Percentiles rank a stretch among this genome's conserved stretches.
phyloP scores from a whole-genome alignment of 192 early-diverging fungal genomes.

The Coemansia sp. region DNA sequence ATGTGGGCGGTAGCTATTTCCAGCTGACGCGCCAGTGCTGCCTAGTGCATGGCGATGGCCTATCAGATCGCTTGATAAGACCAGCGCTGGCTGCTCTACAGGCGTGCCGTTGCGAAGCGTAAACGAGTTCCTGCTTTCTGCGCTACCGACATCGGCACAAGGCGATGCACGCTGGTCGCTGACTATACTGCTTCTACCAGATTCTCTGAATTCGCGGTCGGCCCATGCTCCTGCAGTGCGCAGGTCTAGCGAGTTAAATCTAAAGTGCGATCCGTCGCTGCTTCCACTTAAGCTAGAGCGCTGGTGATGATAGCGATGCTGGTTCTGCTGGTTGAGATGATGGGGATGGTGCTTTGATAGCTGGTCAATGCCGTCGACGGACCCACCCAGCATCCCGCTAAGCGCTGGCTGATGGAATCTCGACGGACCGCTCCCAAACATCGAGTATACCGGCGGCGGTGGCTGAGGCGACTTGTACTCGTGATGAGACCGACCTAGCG shows the following conservation, averaged over 20 bases:
- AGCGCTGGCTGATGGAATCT: conserved; percentile 6
- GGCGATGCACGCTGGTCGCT: conserved; percentile 24
- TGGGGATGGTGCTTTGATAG: not conserved
- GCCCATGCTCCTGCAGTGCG: conserved; percentile 8
- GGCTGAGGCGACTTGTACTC: conserved; percentile 11
- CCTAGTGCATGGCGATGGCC: conserved; percentile 16
- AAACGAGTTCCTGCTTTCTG: conserved; percentile 13
- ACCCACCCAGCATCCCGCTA: not conserved
- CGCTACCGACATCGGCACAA: not conserved
- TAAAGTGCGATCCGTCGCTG: conserved; percentile 12
- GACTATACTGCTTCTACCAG: conserved; percentile 25
- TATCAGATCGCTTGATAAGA: conserved; percentile 35
- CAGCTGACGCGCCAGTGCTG: not conserved
- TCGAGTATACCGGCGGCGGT: conserved; percentile 10
- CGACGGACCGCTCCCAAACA: conserved; percentile 11
- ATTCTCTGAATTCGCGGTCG: conserved; percentile 12
- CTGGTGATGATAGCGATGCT: not conserved
- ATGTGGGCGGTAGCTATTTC: conserved; percentile 18
- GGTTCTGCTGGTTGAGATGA: not conserved
- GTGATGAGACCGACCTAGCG: not conserved
- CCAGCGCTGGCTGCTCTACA: conserved; percentile 25
- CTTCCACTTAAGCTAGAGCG: not conserved
- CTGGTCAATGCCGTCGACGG: conserved; percentile 3
- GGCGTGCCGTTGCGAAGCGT: conserved; percentile 32
- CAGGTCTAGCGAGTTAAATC: conserved; percentile 14